Evolutionary conservation across 2,329 filamentous ascomycete genomes (phyloP), one percentile per base, ranked within the genome.

Genomic region (Fusarium camptoceras): DNA sequence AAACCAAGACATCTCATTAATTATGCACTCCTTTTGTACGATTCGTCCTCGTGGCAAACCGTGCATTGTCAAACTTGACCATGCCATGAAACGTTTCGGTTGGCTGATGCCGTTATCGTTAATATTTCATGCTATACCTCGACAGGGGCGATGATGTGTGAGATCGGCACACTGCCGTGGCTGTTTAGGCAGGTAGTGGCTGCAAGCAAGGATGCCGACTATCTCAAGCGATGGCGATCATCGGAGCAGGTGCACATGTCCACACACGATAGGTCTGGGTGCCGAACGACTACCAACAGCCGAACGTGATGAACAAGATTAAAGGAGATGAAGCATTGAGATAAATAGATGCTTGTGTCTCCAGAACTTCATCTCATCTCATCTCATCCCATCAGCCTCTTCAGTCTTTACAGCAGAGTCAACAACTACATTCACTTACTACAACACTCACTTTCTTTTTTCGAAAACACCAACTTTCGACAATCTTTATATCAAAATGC

Each of bases 401-500:
- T 64, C 67, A 50, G 50, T 53, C 50, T 68, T 56, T 51, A 54
- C 55, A 55, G 41, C 50, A 59, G 25, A 56, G 44, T 56, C 54
- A 53, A 53, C 49, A 53, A 20, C 44, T 42, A 54, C 67, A 42
- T 42, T 56, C 54, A 56, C 43, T 71, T 53, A 41, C 58, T 70
- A 44, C 8, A 48, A 55, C 39, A 37, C 34, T 37, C 53, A 69
- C 42, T 44, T 30, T 43, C 48, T 43, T 55, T 55, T 70, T 50
- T 24, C 41, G 27, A 47, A 31, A 48, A 47, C 22, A 55, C 27
- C 15, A 58, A 37, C 28, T 65, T 65, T 37, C 41, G 55, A n/a
- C 49, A 47, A 37, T 55, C 54, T 25, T 46, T 51, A 50, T 62
- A 48, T 62, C 70, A 80, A 68, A 16, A 80, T 80, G 79, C 76